These are phyloP conservation scores for Cucumis variabilis DNA, from an alignment of 331 rosid species.

Conservation along the genomic window DNA sequence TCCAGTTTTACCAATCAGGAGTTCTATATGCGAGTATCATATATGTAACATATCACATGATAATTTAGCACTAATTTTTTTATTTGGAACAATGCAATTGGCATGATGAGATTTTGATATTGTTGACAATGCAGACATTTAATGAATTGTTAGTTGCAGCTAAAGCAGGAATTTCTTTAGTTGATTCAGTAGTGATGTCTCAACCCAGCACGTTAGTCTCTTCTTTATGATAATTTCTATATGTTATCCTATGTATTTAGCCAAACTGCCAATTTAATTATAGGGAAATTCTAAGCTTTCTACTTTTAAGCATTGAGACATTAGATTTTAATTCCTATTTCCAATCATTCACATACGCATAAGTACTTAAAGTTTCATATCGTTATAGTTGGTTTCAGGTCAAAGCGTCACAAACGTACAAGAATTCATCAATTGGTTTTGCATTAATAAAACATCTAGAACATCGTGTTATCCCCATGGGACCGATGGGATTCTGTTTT, in stretches of 20 bases:
- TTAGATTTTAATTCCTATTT: constrained; percentile 21
- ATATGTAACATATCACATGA: no score
- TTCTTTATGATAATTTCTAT: constrained; percentile 55
- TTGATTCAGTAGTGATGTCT: constrained; percentile 95
- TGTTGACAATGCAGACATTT: constrained; percentile 77
- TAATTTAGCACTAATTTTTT: no score
- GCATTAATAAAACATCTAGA: constrained; percentile 97
- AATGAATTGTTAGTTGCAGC: constrained; percentile 87
- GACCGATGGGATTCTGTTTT: constrained; percentile 97
- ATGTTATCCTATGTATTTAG: constrained; percentile 30
- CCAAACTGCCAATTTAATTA: neutral
- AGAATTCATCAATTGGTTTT: constrained; percentile 79
- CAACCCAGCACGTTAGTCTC: constrained; percentile 55
- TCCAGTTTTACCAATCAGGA: no score
- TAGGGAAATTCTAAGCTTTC: neutral
- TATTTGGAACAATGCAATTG: no score
- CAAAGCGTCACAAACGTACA: constrained; percentile 64
- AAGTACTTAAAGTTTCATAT: neutral
- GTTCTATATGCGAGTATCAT: no score
- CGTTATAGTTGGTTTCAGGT: constrained; percentile 50
- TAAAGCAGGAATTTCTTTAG: constrained; percentile 88
- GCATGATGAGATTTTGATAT: no score
- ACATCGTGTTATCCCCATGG: constrained; percentile 91
- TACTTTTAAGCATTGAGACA: constrained; percentile 28
- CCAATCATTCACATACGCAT: constrained; percentile 13